Evolutionary conservation across 805 yeast genomes (phyloP).

Genomic region (Wickerhamomyces canadensis): DNA sequence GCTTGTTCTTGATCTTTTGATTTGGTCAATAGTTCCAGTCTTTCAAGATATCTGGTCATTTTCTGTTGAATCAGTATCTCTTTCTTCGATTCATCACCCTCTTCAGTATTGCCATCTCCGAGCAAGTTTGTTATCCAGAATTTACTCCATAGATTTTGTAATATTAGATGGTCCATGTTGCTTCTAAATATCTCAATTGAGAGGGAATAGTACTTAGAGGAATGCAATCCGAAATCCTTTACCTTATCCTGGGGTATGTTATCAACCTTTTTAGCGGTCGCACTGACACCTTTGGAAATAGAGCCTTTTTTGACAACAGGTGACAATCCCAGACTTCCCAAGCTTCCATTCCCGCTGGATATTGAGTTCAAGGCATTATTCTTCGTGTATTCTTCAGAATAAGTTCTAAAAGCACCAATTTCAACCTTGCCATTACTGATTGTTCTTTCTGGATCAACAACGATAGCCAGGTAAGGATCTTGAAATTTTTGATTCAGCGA

Average conservation of each 20-base stretch:
- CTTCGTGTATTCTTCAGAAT: conserved; percentile 30
- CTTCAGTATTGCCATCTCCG: conserved; percentile 8
- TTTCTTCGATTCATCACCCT: conserved; percentile 2
- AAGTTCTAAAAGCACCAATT: conserved; percentile 86
- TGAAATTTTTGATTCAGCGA: conserved; percentile 77
- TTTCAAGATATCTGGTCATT: conserved; percentile 11
- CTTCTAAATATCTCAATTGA: conserved; percentile 56
- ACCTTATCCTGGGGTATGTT: conserved; percentile 44
- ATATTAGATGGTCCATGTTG: conserved; percentile 40
- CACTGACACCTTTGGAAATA: background rate
- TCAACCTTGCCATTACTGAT: conserved; percentile 59
- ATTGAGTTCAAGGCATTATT: conserved; percentile 5
- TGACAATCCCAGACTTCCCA: conserved; percentile 10
- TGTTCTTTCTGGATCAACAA: conserved; percentile 77
- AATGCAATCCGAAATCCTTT: conserved; percentile 67
- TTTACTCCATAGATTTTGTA: conserved; percentile 38
- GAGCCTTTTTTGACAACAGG: conserved; percentile 7
- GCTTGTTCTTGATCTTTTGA: background rate
- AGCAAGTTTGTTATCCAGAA: conserved; percentile 40
- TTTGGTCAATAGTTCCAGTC: conserved; percentile 2
- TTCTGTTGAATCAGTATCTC: conserved; percentile 8
- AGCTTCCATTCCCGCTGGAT: conserved; percentile 1
- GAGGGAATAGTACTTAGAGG: conserved; percentile 62
- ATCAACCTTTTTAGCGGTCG: conserved; percentile 3
- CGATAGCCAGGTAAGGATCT: conserved; percentile 88